Evolutionary conservation across 176 grass and related monocot genomes (phyloP).

Genomic region (Oryza punctata): DNA sequence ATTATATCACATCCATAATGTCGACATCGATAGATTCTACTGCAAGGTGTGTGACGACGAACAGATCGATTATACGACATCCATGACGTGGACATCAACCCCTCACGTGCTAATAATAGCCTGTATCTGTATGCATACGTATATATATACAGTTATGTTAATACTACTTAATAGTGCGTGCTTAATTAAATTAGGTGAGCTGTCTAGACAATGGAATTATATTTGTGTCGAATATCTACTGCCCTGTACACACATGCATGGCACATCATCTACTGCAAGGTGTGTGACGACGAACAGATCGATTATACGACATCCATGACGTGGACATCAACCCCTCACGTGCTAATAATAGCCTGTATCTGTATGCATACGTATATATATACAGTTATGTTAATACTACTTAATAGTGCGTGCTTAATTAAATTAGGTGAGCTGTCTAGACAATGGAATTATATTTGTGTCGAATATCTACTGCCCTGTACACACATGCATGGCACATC

Average conservation of each 20-base stretch:
- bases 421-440: background rate
- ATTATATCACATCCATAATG: too few species aligned
- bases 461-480: background rate
- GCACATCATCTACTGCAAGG: background rate
- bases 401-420: background rate
- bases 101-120: background rate
- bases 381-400: too few species aligned
- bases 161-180: too few species aligned
- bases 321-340: background rate
- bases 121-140: background rate
- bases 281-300: background rate
- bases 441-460: background rate
- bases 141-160: too few species aligned
- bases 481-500: background rate
- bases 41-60: background rate
- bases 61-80: background rate
- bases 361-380: too few species aligned
- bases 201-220: too few species aligned
- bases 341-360: background rate
- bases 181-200: too few species aligned
- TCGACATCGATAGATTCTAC: background rate
- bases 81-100: background rate
- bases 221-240: too few species aligned
- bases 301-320: background rate
- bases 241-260: too few species aligned